Evolutionary conservation across 106 monocot genomes (phyloP).

Genomic region (Agapanthus africanus): DNA sequence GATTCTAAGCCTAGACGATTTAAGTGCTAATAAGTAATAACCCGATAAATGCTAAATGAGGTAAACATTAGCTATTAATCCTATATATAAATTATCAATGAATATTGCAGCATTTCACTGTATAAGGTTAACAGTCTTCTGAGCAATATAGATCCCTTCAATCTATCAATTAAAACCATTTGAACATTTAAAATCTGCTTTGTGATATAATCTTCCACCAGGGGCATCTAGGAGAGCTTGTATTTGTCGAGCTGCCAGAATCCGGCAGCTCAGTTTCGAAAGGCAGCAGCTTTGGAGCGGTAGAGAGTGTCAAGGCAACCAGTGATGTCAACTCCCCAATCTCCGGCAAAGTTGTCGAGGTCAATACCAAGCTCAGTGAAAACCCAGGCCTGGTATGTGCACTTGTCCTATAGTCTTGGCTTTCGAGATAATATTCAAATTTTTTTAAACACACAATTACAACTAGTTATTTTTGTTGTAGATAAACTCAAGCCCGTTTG

Average conservation of each 20-base stretch:
- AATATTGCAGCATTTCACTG: too few relatives aligned
- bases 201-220: too few relatives aligned
- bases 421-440: too few relatives aligned
- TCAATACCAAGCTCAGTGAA: constrained; percentile 44
- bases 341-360: constrained; percentile 53
- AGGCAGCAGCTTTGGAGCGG: constrained; percentile 43
- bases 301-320: constrained; percentile 79
- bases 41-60: too few relatives aligned
- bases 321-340: constrained; percentile 67
- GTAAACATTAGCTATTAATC: too few relatives aligned
- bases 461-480: background rate
- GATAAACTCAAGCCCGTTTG: constrained; percentile 78
- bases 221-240: constrained; percentile 64
- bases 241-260: constrained; percentile 65
- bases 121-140: too few relatives aligned
- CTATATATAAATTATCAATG: too few relatives aligned
- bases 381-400: constrained; percentile 50
- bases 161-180: too few relatives aligned
- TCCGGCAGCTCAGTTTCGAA: constrained; percentile 25
- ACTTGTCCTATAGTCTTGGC: background rate
- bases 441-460: background rate
- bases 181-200: too few relatives aligned
- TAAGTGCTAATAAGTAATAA: too few relatives aligned
- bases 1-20: too few relatives aligned
- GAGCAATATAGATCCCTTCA: too few relatives aligned